Base-by-base conservation (phyloP, 2,329 filamentous ascomycete species). In the Claviceps sp. region DNA sequence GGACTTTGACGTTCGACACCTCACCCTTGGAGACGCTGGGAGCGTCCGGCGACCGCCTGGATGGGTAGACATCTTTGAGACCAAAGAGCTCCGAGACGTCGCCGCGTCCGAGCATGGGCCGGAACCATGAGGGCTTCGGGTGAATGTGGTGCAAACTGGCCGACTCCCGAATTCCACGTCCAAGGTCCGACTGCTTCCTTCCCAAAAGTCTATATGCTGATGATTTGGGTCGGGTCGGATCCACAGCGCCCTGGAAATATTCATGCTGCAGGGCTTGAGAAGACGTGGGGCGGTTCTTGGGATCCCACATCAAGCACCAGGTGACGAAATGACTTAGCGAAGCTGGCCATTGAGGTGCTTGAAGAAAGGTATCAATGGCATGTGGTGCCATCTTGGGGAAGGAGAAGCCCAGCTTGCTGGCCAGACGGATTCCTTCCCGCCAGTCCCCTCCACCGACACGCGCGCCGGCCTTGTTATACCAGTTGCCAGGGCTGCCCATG, bases 351-450 rank as follows among this genome's bases (percentile, higher is more conserved):
- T 95, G 88, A 16, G 93, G 89, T 26, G 86, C 67, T 63, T 89
- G 89, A 7, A 98, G 76, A 58, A 97, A 93, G 5, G 89, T 94
- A 60, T 97, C 91, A 80, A 98, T 89, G 18, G 91, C 81, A 67
- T 97, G 93, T 49, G 93, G 93, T 22, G 93, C 91, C 93, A 98
- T 97, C 81, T 93, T 97, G 54, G 93, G 93, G 71, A 98, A 98
- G 0, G 93, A 96, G 68, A 98, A 98, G 52, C 93, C 93, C 57
- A 98, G 79, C 75, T 97, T 97, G 60, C 93, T 89, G 52, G 93
- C 93, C 54, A 98, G 75, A 55, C 89, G 81, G 46, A 89, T 89
- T 53, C 93, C 93, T 54, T 98, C 93, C 62, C 89, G 89, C 93
- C 93, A 98, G 60, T 98, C 93, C 62, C 93, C 93, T 63, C 93